Evolutionary conservation across 139 green algal species (phyloP), one percentile per base, ranked within the genome.

Genomic region (Spirogloea muscicola): DNA sequence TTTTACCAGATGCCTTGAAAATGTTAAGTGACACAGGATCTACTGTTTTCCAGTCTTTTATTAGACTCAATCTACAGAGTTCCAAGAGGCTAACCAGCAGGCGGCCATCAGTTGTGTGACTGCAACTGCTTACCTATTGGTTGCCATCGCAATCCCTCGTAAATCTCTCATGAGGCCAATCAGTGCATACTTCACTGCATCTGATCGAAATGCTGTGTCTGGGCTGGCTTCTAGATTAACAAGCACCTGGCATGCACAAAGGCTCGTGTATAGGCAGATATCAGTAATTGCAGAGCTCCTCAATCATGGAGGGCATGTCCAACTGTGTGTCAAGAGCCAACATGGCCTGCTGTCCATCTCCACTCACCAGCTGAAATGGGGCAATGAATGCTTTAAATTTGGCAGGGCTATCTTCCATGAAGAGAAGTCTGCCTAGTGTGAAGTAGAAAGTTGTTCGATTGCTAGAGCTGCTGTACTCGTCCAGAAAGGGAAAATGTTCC

Each of bases 91-190:
- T n/a, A n/a, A n/a, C n/a, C n/a, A n/a, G n/a, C n/a, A n/a, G n/a
- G n/a, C n/a, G n/a, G n/a, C n/a, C n/a, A n/a, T n/a, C n/a, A n/a
- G n/a, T n/a, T n/a, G n/a, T n/a, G n/a, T n/a, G n/a, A n/a, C n/a
- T n/a, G n/a, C n/a, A n/a, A n/a, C 13, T 49, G 4, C 60, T 64
- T 80, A 80, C 72, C 84, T 93, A 84, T 88, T 90, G 55, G 94
- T 96, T 65, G 94, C 92, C 43, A 87, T 76, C 13, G 90, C 88
- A 60, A 98, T 91, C 43, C 94, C 94, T 0, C 93, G 84, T 73
- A 99, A 81, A 82, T 99, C 94, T 1, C 94, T 72, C 59, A 97
- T 92, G 37, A 98, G 83, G 6, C 94, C 94, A 0, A 93, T 83
- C 6, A 95, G 86, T 27, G 82, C 88, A 29, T 80, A 65, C 70